Base-by-base conservation (phyloP, 306 rosid genomes). In the Urtica urens region DNA sequence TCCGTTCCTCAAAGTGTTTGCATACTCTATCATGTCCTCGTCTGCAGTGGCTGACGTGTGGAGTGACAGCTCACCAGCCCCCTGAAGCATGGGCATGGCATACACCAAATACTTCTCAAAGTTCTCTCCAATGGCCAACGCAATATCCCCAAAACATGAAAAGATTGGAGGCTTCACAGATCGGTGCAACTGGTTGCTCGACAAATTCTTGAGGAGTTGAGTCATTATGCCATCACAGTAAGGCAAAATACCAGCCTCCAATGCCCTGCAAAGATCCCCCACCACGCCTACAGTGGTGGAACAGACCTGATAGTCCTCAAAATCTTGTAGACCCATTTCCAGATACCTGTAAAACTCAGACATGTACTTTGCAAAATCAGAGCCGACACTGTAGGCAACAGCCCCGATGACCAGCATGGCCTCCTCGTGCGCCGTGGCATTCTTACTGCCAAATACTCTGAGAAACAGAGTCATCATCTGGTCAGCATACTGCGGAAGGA, bases 341-440 rank as follows among this genome's bases (percentile, higher is more conserved):
- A 87, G 55, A 66, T 80, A 83, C 70, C 73, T 78, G 35, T 78
- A 83, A 58, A 87, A 80, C 55, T 83, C 93, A 0, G 74, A 49
- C 96, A 87, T 80, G 72, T 87, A 87, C 48, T 83, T 87, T 2
- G 68, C 78, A 72, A 87, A 87, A 60, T 75, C 96, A 6, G 93
- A 9, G 0, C 94, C 88, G 0, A 86, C 57, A 45, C 87, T 80
- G 72, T 87, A 87, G 15, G 94, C 96, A 62, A 87, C 73, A 55
- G 96, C 96, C 57, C 96, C 96, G 60, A 87, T 87, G 58, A 83
- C 96, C 64, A 87, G 96, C 94, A 87, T 83, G 20, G 96, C 96
- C 64, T 87, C 96, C 74, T 87, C 96, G 43, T 87, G 96, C 2
- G 94, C 93, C 18, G 96, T 83, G 25, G 96, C 94, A 70, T 84